Base-by-base conservation (phyloP, 2,329 filamentous ascomycete genomes). In the Colletotrichum sp. region DNA sequence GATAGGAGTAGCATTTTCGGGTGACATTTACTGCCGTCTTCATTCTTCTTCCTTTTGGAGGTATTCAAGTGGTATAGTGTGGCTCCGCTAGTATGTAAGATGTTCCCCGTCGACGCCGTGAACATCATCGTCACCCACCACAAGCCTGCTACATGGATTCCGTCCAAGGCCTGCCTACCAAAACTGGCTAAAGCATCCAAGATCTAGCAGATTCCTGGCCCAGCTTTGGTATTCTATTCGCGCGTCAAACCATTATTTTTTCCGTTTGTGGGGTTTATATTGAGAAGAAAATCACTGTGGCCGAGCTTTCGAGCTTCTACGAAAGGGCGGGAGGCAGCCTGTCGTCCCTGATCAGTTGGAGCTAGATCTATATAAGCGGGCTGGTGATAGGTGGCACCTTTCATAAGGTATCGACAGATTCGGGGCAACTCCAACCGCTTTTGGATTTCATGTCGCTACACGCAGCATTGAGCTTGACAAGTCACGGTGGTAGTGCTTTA, bases 1-100 rank as follows among this genome's bases (percentile, higher is more conserved):
- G 2, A 11, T 6, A 4, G 9, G 1, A n/a, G 38, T 0, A 47
- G 7, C 18, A 47, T 3, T 12, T 7, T 2, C 0, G 5, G 38
- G 9, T n/a, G 38, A n/a, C 0, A 47, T 12, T 33, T 13, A 6
- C 0, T 13, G 1, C n/a, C n/a, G 43, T 51, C 43, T 21, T 51
- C 11, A 24, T 47, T 2, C 18, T 0, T 24, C 43, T 51, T 8
- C 43, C 3, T 13, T 51, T 51, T 11, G 2, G 6, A n/a, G 13
- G n/a, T 13, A 51, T 51, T 21, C 43, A 51, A 6, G 43, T 47
- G n/a, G 0, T 21, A n/a, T 1, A 47, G 2, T 4, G 11, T 51
- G 11, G n/a, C n/a, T 21, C n/a, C 11, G 3, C 29, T 31, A 31
- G 29, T 31, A 31, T 8, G 29, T 31, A 31, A 31, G 29, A 31